Evolutionary conservation across 2,329 filamentous ascomycete genomes (phyloP).

Genomic region (Fonsecaea pedrosoi): DNA sequence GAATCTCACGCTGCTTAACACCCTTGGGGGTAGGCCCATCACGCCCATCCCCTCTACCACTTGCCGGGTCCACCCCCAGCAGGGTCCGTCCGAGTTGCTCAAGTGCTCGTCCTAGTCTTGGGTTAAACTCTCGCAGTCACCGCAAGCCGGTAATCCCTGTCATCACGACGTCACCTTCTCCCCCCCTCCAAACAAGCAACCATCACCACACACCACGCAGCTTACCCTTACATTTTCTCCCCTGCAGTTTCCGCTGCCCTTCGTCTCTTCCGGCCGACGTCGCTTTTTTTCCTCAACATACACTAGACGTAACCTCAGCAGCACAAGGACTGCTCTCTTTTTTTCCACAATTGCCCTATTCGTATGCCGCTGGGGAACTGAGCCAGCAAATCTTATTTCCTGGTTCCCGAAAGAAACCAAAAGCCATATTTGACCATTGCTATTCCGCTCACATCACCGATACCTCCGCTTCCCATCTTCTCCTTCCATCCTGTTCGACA

Average conservation of each 20-base stretch:
- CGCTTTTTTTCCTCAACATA: constrained; percentile 21
- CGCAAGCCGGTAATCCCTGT: constrained; percentile 10
- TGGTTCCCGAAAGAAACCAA: constrained; percentile 17
- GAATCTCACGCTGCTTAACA: constrained; percentile 17
- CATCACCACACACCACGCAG: constrained; percentile 1
- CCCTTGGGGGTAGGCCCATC: too few relatives aligned
- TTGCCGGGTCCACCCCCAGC: background rate
- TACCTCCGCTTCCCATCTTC: constrained; percentile 27
- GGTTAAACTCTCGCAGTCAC: constrained; percentile 5
- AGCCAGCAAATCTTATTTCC: constrained; percentile 12
- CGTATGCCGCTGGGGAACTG: background rate
- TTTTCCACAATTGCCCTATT: constrained; percentile 25
- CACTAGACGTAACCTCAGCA: constrained; percentile 23
- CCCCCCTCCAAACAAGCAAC: background rate
- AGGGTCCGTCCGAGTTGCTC: background rate
- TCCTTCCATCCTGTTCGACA: constrained; percentile 31
- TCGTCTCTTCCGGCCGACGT: constrained; percentile 23
- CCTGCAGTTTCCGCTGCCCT: constrained; percentile 19
- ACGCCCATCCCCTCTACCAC: too few relatives aligned
- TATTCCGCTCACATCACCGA: constrained; percentile 22
- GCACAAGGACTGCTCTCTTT: constrained; percentile 1
- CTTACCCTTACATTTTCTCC: constrained; percentile 16
- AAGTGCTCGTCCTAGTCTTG: background rate
- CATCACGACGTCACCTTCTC: constrained; percentile 19
- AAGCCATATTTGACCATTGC: constrained; percentile 17